Base-by-base conservation (phyloP, 2,329 filamentous ascomycete genomes). In the Metarhizium brunneum region DNA sequence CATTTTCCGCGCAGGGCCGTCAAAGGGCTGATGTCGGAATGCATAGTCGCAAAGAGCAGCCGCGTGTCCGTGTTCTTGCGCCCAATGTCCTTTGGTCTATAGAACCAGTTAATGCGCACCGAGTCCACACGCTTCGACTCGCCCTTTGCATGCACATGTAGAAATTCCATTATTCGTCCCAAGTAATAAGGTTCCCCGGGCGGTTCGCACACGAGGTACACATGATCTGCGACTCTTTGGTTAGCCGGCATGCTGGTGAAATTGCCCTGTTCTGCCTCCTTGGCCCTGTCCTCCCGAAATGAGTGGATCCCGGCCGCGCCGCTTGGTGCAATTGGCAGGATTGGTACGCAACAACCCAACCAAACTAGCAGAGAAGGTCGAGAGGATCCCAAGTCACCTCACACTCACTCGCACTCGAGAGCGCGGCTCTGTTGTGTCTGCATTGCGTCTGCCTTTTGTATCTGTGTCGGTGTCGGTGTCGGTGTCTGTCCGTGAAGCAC, bases 141-240 rank as follows among this genome's bases (percentile, higher is more conserved):
- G 66, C 92, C 90, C 64, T 92, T 84, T 66, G 80, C 76, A 66
- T 95, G 90, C 64, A 96, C 76, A 67, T 95, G 90, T 64, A 96
- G 77, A 69, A 97, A 97, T 71, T 99, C 92, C 94, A 99, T 99
- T 70, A 99, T 94, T 64, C 94, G 89, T 60, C 89, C 94, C 61
- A 99, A 78, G 71, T 99, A 99, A 75, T 99, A 99, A 55, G 94
- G 94, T 73, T 99, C 94, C 54, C 94, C 94, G 16, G 94, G 94
- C 52, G 94, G 94, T 73, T 99, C 94, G 73, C 92, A 97, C 60
- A 99, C 88, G 60, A 97, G 83, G 77, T 97, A 99, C 62, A 96
- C 90, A 76, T 97, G 80, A 72, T 84, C 81, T 84, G 70, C 64
- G 60, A 64, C 60, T 32, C 38, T 25, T 13, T 49, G 29, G 54